Conservation (phyloP, 2,329 filamentous ascomycete genomes). For the Fusarium circinatum region DNA sequence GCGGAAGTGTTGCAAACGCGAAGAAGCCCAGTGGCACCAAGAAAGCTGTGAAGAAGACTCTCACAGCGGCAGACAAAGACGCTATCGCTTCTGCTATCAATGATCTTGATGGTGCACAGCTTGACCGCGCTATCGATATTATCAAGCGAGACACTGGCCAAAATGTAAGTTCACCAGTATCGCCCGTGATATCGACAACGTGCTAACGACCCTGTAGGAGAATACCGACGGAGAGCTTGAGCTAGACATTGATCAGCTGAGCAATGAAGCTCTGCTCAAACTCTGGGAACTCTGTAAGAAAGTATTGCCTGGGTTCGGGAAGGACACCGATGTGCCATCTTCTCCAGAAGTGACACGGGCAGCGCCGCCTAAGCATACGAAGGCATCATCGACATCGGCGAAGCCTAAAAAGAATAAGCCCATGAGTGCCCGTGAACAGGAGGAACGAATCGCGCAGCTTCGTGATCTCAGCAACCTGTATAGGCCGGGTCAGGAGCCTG, state of each 20-base stretch:
- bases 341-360: conserved; percentile 48
- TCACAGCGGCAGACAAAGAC: conserved; percentile 86
- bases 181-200: not conserved
- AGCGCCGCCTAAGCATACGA: conserved; percentile 44
- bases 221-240: conserved; percentile 69
- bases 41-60: conserved; percentile 61
- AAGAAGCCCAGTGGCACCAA: conserved; percentile 55
- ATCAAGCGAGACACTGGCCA: conserved; percentile 87
- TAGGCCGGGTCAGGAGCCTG: conserved; percentile 48
- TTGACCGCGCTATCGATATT: conserved; percentile 84
- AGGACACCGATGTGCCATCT: conserved; percentile 44
- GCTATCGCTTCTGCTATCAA: conserved; percentile 88
- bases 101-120: conserved; percentile 79
- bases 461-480: conserved; percentile 62
- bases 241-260: conserved; percentile 68
- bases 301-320: conserved; percentile 54
- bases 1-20: conserved; percentile 45
- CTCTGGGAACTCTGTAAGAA: conserved; percentile 60
- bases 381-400: conserved; percentile 49
- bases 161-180: conserved; percentile 65
- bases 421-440: conserved; percentile 77
- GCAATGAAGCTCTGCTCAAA: conserved; percentile 64
- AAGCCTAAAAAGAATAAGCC: conserved; percentile 80
- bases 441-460: conserved; percentile 70
- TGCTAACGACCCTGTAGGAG: conserved; percentile 54